Percentiles rank a stretch among this genome's conserved stretches.
These are phyloP conservation scores for Chytridium lagenaria DNA, from an alignment of 371 early-diverging fungal genomes.

Conservation along the genomic window DNA sequence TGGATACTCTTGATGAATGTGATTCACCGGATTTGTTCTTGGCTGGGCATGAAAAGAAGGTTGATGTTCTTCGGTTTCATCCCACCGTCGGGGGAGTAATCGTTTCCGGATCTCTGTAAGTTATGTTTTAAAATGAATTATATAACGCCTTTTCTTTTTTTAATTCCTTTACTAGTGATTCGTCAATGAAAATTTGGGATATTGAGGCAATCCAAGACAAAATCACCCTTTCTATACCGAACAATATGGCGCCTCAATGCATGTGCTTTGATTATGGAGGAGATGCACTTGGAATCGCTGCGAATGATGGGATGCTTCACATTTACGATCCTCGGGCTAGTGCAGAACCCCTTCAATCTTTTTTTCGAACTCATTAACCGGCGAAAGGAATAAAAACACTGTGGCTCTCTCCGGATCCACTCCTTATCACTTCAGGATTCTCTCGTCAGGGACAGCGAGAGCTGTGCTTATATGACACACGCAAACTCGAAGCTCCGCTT, in stretches of 20 bases:
- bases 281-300: conserved; percentile 15
- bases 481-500: conserved; percentile 22
- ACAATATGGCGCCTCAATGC: conserved; percentile 18
- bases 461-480: conserved; percentile 28
- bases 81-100: conserved; percentile 37
- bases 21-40: conserved; percentile 38
- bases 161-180: conserved; percentile 18
- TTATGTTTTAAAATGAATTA: not conserved
- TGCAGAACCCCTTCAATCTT: conserved; percentile 17
- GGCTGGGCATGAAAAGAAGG: conserved; percentile 45
- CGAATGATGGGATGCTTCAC: conserved; percentile 26
- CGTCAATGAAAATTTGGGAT: conserved; percentile 42
- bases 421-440: conserved; percentile 39
- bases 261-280: conserved; percentile 37
- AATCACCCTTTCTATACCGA: conserved; percentile 20
- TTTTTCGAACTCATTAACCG: conserved; percentile 22
- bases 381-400: conserved; percentile 23
- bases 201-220: conserved; percentile 33
- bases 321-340: conserved; percentile 36
- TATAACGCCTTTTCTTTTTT: conserved; percentile 2
- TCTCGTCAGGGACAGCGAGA: conserved; percentile 26
- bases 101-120: conserved; percentile 26
- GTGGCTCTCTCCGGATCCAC: conserved; percentile 36
- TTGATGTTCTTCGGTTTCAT: conserved; percentile 39
- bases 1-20: conserved; percentile 16